phyloP scores from a whole-genome alignment of 2,329 filamentous ascomycete species.

The Pseudogymnoascus sp. region DNA sequence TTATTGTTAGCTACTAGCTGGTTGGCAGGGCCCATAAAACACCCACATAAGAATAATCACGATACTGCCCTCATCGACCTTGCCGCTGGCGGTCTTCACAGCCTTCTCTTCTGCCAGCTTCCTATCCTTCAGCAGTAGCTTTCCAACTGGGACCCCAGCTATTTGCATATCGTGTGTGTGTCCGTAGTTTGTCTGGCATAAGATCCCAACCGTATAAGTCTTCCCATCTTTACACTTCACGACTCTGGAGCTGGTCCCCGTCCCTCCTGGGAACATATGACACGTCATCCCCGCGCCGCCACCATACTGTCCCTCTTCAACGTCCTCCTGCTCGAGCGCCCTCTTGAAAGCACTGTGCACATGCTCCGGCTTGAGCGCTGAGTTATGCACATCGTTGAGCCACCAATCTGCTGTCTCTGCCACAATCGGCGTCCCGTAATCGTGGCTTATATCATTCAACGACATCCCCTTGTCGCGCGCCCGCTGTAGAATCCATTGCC shows the following conservation, averaged over 20 bases:
- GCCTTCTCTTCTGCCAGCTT: conserved; percentile 31
- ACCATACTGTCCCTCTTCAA: conserved; percentile 56
- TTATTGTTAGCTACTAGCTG: background rate
- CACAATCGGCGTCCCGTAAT: conserved; percentile 43
- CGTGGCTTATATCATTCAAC: conserved; percentile 23
- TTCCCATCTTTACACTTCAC: conserved; percentile 41
- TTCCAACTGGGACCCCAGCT: conserved; percentile 55
- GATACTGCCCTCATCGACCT: conserved; percentile 55
- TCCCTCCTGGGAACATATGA: conserved; percentile 61
- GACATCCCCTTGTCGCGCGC: conserved; percentile 17
- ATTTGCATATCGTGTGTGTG: conserved; percentile 49
- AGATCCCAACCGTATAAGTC: conserved; percentile 52
- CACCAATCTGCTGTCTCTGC: conserved; percentile 59
- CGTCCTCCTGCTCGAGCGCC: conserved; percentile 41
- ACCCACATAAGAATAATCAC: conserved; percentile 47
- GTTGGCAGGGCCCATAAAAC: background rate
- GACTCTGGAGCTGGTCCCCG: conserved; percentile 53
- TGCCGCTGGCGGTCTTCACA: conserved; percentile 33
- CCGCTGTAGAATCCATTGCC: conserved; percentile 22
- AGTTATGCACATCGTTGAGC: conserved; percentile 50
- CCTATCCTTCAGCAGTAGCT: conserved; percentile 44
- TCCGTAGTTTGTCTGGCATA: conserved; percentile 64
- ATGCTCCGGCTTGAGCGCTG: conserved; percentile 48
- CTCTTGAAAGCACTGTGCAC: conserved; percentile 47
- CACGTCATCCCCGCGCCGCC: conserved; percentile 65